These are phyloP conservation scores for Citrullus amarus DNA, from an alignment of 306 rosid genomes.

Conservation along the genomic window DNA sequence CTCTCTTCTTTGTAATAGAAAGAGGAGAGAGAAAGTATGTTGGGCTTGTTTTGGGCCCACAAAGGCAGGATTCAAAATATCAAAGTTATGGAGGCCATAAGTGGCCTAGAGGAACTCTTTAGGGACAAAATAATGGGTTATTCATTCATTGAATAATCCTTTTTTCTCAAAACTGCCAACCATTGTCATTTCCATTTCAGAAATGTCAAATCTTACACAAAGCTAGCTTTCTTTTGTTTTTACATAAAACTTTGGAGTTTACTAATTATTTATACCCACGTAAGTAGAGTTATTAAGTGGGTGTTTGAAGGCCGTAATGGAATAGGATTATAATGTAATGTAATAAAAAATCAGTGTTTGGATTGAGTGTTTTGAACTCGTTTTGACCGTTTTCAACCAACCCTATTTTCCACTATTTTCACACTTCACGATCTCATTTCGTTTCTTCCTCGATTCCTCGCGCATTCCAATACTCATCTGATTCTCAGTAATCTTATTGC, in stretches of 20 bases:
- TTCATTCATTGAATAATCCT: not conserved
- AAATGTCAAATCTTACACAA: not conserved
- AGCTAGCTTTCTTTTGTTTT: not conserved
- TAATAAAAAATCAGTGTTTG: too few relatives aligned
- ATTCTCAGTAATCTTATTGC: too few relatives aligned
- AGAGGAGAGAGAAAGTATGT: not conserved
- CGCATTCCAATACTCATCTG: too few relatives aligned
- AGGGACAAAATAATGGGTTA: not conserved
- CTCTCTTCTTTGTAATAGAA: not conserved
- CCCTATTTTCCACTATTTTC: too few relatives aligned
- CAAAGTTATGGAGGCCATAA: not conserved
- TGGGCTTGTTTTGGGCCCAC: conserved; percentile 8
- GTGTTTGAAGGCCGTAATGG: too few relatives aligned
- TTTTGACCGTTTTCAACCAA: too few relatives aligned
- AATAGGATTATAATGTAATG: too few relatives aligned
- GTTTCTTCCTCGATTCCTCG: too few relatives aligned
- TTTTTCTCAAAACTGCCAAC: not conserved
- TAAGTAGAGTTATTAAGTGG: not conserved
- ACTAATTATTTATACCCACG: not conserved
- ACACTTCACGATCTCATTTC: too few relatives aligned
- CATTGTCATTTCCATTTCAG: not conserved
- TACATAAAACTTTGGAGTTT: not conserved
- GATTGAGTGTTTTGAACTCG: too few relatives aligned
- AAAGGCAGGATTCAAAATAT: not conserved
- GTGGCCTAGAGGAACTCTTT: not conserved